Percentiles rank a stretch among this genome's conserved stretches.
Evolutionary conservation across 768 basidiomycete genomes (phyloP).

Genomic region (Chiua virens): DNA sequence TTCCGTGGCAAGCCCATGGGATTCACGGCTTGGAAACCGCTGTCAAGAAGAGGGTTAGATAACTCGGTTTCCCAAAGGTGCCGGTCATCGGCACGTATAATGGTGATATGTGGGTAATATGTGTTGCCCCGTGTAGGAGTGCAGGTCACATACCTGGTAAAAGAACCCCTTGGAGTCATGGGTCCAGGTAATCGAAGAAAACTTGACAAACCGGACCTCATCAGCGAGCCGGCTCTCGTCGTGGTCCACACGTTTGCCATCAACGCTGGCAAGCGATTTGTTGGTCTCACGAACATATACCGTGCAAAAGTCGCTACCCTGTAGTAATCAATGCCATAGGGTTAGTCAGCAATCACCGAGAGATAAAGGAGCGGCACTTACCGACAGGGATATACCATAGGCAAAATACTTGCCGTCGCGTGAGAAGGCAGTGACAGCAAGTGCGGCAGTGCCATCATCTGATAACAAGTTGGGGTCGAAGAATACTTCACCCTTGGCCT

Average conservation of each 20-base stretch:
- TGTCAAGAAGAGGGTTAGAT: constrained; percentile 19
- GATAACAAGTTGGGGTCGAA: constrained; percentile 79
- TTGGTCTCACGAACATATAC: constrained; percentile 66
- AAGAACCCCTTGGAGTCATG: constrained; percentile 82
- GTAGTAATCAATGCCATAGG: background rate
- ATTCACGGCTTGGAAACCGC: constrained; percentile 57
- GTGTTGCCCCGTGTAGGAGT: background rate
- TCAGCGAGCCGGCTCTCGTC: constrained; percentile 59
- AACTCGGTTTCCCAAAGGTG: background rate
- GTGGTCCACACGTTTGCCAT: constrained; percentile 39
- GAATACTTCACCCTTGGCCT: constrained; percentile 64
- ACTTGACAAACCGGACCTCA: constrained; percentile 74
- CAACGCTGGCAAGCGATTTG: constrained; percentile 49
- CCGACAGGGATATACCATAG: constrained; percentile 74
- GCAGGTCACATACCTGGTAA: constrained; percentile 54
- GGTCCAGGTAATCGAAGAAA: constrained; percentile 71
- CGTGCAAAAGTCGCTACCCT: constrained; percentile 76
- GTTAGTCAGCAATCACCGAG: constrained; percentile 2
- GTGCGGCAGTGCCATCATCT: constrained; percentile 69
- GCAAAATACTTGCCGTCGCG: constrained; percentile 68
- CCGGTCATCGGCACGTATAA: background rate
- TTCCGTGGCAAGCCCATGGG: constrained; percentile 45
- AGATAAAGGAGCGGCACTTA: constrained; percentile 31
- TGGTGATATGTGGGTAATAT: background rate
- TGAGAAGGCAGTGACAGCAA: constrained; percentile 61